Conservation (phyloP, 2,329 filamentous ascomycete genomes). For the Domatiomyces catenatus region DNA sequence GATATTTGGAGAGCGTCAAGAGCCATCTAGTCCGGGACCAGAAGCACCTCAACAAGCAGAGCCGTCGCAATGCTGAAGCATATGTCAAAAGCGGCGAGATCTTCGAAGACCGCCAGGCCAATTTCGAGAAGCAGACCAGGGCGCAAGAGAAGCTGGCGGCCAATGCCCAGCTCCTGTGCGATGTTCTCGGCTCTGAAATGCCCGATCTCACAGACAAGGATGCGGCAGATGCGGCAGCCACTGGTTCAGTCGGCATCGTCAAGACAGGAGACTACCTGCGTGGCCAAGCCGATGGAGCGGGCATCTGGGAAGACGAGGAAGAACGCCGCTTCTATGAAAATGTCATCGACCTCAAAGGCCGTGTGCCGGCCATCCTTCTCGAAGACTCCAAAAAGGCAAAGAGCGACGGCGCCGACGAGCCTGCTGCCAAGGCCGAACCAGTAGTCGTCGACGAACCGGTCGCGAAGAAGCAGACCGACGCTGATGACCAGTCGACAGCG, state of each 20-base stretch:
- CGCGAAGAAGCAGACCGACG: constrained; percentile 37
- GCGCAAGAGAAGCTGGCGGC: constrained; percentile 76
- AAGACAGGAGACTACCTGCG: constrained; percentile 88
- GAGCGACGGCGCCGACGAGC: constrained; percentile 36
- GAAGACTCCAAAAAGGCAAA: constrained; percentile 88
- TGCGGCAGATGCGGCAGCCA: constrained; percentile 46
- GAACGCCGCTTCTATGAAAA: constrained; percentile 98
- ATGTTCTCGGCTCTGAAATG: constrained; percentile 81
- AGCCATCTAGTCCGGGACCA: constrained; percentile 79
- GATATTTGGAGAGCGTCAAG: constrained; percentile 90
- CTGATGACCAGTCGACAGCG: constrained; percentile 75
- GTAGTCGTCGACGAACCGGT: constrained; percentile 23
- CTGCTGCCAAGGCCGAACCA: constrained; percentile 28
- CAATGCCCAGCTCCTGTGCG: constrained; percentile 82
- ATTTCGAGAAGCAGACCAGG: constrained; percentile 88
- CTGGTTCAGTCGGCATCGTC: constrained; percentile 76
- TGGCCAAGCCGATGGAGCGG: constrained; percentile 74
- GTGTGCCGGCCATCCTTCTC: constrained; percentile 81
- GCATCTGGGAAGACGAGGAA: constrained; percentile 98
- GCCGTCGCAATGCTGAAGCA: constrained; percentile 87
- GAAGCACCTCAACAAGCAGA: constrained; percentile 71
- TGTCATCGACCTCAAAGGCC: constrained; percentile 82
- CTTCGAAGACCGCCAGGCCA: constrained; percentile 90
- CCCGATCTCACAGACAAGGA: constrained; percentile 79
- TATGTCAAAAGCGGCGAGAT: constrained; percentile 98